phyloP scores from a whole-genome alignment of 768 basidiomycete species.

The Cyclocybe aegerita region DNA sequence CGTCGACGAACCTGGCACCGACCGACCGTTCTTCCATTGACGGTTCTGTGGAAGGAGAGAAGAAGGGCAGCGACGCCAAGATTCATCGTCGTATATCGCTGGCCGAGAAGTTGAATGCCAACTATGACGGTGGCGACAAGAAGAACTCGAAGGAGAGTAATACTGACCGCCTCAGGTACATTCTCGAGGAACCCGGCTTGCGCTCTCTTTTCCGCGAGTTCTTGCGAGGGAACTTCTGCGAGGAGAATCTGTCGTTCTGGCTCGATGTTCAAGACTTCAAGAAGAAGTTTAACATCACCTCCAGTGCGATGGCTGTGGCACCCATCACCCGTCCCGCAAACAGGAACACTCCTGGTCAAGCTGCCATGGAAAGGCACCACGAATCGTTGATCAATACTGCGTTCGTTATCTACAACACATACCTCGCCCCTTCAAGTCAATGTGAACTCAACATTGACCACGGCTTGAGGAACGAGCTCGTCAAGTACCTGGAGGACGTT shows the following conservation, averaged over 20 bases:
- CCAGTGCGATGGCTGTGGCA: constrained; percentile 73
- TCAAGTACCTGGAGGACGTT: constrained; percentile 89
- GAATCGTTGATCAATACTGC: constrained; percentile 93
- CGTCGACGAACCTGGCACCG: constrained; percentile 55
- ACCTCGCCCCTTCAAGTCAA: constrained; percentile 92
- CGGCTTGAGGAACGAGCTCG: constrained; percentile 90
- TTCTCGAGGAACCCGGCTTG: constrained; percentile 89
- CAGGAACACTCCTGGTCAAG: constrained; percentile 67
- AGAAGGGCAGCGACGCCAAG: constrained; percentile 51
- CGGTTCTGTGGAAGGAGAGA: constrained; percentile 32
- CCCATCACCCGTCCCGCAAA: constrained; percentile 35
- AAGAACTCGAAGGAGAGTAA: constrained; percentile 82
- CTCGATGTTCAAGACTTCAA: constrained; percentile 97
- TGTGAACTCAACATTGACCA: constrained; percentile 99
- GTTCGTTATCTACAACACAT: constrained; percentile 91
- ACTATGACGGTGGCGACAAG: constrained; percentile 51
- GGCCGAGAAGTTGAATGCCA: constrained; percentile 67
- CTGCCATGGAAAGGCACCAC: constrained; percentile 96
- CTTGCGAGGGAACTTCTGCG: constrained; percentile 91
- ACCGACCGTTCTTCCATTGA: constrained; percentile 66
- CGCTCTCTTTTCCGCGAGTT: constrained; percentile 94
- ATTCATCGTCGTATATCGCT: constrained; percentile 79
- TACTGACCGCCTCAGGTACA: constrained; percentile 85
- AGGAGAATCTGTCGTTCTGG: constrained; percentile 98
- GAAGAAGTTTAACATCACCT: constrained; percentile 93